Conservation (phyloP, 106 monocot species). For the Narthecium ossifragum region DNA sequence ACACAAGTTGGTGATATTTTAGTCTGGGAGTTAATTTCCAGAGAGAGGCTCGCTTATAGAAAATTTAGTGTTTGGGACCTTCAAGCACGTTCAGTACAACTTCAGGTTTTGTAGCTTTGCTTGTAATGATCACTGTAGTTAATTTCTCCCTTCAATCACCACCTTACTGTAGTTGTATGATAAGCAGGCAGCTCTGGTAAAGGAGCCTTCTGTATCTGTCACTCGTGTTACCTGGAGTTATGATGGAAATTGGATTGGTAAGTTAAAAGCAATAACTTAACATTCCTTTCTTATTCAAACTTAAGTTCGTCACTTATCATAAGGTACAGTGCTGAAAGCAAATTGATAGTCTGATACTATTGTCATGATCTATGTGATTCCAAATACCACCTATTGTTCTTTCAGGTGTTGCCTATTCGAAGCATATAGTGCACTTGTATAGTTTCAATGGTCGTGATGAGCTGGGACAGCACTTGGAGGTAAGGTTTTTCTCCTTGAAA, state of each 20-base stretch:
- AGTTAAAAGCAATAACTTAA: neutral
- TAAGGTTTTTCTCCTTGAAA: constrained; percentile 15
- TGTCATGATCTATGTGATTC: constrained; percentile 4
- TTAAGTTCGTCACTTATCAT: neutral
- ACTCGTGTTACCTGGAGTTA: constrained; percentile 96
- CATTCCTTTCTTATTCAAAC: neutral
- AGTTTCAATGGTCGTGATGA: constrained; percentile 75
- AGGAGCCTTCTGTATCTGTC: constrained; percentile 84
- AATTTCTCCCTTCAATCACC: no score
- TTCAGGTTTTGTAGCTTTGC: constrained; percentile 27
- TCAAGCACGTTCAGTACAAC: constrained; percentile 14
- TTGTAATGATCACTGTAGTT: no score
- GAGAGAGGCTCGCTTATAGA: constrained; percentile 31
- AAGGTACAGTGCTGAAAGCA: no score
- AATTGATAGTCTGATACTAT: no score
- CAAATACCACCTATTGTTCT: no score
- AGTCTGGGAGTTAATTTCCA: constrained; percentile 41
- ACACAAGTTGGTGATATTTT: constrained; percentile 54
- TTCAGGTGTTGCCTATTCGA: constrained; percentile 96
- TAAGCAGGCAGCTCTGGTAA: constrained; percentile 82
- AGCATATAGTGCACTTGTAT: constrained; percentile 87
- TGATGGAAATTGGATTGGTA: constrained; percentile 88
- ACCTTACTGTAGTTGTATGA: no score
- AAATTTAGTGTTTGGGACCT: constrained; percentile 34
- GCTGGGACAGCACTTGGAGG: constrained; percentile 76